These are phyloP conservation scores for Macaranga tanarius DNA, from an alignment of 441 rosid genomes.

Conservation along the genomic window DNA sequence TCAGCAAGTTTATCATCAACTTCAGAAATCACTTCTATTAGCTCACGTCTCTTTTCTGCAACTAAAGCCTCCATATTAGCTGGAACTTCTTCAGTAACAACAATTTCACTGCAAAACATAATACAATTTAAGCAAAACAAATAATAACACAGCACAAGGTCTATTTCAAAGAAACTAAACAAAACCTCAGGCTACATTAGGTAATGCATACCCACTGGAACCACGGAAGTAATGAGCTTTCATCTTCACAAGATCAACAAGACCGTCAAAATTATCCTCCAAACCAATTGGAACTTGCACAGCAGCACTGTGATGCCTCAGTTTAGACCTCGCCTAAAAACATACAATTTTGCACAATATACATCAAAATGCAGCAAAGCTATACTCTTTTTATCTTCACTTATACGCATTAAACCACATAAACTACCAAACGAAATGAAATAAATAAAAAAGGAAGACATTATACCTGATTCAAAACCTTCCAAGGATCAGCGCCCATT, in stretches of 20 bases:
- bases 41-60: conserved; percentile 78
- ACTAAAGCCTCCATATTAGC: conserved; percentile 72
- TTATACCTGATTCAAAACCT: conserved; percentile 84
- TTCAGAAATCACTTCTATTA: conserved; percentile 89
- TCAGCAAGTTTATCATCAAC: conserved; percentile 96
- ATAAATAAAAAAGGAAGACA: not conserved
- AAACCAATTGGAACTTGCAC: conserved; percentile 92
- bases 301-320: conserved; percentile 92
- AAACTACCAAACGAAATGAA: not conserved
- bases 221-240: conserved; percentile 76
- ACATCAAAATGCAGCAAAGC: not conserved
- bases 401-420: not conserved
- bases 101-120: conserved; percentile 62
- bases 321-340: conserved; percentile 82
- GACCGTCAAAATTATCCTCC: conserved; percentile 88
- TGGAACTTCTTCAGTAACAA: conserved; percentile 74
- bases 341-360: not conserved
- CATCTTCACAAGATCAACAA: conserved; percentile 71
- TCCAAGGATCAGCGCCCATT: conserved; percentile 99
- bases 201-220: conserved; percentile 70
- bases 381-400: not conserved
- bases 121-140: conserved; percentile 1
- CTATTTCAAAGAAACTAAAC: not conserved
- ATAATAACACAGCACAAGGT: conserved; percentile 4
- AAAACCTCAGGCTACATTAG: conserved; percentile 13